phyloP scores from a whole-genome alignment of 2,329 filamentous ascomycete genomes.

The Triangularia setosa region DNA sequence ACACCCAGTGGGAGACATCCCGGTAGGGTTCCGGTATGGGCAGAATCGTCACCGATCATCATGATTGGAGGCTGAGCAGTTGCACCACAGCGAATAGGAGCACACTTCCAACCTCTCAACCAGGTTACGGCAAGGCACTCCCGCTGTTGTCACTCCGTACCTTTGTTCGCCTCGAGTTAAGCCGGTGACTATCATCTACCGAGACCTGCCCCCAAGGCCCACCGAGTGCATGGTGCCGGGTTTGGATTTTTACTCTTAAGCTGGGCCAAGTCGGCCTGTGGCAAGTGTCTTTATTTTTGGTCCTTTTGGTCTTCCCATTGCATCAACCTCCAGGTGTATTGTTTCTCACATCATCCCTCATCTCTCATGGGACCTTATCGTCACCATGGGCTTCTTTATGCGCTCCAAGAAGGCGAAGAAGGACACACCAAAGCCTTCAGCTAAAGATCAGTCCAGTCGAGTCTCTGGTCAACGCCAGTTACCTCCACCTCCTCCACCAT shows the following conservation, averaged over 20 bases:
- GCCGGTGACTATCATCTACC: not conserved
- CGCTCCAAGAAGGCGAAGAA: slow-evolving; percentile 25
- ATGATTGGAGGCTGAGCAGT: slow-evolving; percentile 26
- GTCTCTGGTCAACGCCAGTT: slow-evolving; percentile 1
- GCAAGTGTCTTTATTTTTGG: not conserved
- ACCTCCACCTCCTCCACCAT: slow-evolving; percentile 12
- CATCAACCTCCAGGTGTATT: not conserved
- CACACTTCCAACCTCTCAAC: slow-evolving; percentile 11
- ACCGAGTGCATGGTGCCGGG: not conserved
- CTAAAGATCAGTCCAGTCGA: slow-evolving; percentile 10
- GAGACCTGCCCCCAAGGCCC: not conserved
- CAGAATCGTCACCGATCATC: slow-evolving; percentile 17
- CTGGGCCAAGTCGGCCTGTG: not conserved
- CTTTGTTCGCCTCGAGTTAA: slow-evolving; percentile 2
- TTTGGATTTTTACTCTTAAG: not conserved
- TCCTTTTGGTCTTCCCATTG: not conserved
- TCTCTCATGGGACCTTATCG: not conserved
- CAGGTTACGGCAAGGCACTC: slow-evolving; percentile 27
- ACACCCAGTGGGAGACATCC: not conserved
- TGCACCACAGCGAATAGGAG: slow-evolving; percentile 23
- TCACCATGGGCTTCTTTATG: slow-evolving; percentile 27
- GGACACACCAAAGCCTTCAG: slow-evolving; percentile 13
- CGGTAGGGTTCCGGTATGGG: slow-evolving; percentile 5
- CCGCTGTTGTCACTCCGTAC: slow-evolving; percentile 9
- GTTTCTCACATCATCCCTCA: not conserved